Base-by-base conservation (phyloP, 2,329 filamentous ascomycete species). In the Capronia coronata region DNA sequence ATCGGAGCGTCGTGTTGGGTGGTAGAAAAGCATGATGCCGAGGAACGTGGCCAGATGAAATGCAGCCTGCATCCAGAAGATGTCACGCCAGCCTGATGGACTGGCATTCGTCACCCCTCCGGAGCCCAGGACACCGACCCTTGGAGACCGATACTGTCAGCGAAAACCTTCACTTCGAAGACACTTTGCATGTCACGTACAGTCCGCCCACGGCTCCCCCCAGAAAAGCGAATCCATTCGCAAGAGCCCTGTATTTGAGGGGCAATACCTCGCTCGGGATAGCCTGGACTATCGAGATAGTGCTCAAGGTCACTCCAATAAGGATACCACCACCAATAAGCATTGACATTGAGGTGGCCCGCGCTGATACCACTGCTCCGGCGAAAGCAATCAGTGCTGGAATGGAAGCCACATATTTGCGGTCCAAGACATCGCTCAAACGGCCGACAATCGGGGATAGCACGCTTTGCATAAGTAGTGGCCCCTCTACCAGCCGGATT, bases 11-110 rank as follows among this genome's bases (percentile, higher is more conserved):
- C 69, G 70, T 2, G 68, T 67, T 21, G 71, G 71, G 66, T 69
- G 69, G 66, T 77, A 72, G 61, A 75, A 71, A 21, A 69, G 54
- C 27, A 78, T 59, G 25, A 79, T 61, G 2, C 75, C 75, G 0
- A 75, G 29, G 1, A 69, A 67, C 0, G 74, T 76, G 11, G 69
- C 62, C 7, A 69, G 67, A 52, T 78, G 75, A 51, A 79, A 73
- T 5, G 67, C 75, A 1, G 76, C 75, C 62, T 79, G 76, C 11
- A 79, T 76, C 76, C 76, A 80, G 59, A 78, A 80, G 55, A 80
- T 79, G 56, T 72, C 70, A 1, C 77, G 67, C 76, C 76, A 80
- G 16, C 76, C 76, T 1, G 62, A 65, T 0, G 67, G 54, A 44
- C 66, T 65, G 10, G 68, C 60, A 50, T 76, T 75, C 0, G 76